phyloP scores from a whole-genome alignment of 805 yeast genomes.

The Wickerhamiella brachini region DNA sequence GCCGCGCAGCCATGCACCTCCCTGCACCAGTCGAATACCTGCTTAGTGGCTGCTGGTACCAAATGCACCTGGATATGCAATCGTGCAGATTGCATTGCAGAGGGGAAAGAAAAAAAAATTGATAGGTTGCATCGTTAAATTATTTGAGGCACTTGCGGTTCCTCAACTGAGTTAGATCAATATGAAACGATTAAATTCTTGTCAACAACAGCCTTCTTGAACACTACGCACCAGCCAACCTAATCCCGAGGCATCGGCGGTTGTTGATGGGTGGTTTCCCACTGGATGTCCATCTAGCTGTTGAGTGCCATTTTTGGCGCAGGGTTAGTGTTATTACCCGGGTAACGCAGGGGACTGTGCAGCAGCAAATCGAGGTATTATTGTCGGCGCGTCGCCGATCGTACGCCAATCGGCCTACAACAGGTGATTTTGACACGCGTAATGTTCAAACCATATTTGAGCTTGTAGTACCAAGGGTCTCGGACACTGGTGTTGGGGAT shows the following conservation, averaged over 20 bases:
- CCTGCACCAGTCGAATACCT: not conserved
- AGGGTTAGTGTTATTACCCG: not conserved
- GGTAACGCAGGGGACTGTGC: not conserved
- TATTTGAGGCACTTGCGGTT: too few species aligned
- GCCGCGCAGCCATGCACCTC: not conserved
- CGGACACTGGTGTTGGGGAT: too few species aligned
- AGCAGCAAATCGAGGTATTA: not conserved
- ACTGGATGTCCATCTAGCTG: not conserved
- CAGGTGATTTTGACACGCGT: too few species aligned
- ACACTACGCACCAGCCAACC: not conserved
- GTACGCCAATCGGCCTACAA: too few species aligned
- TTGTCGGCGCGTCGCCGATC: not conserved
- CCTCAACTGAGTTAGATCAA: too few species aligned
- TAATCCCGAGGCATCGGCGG: not conserved
- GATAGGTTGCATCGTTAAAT: not conserved
- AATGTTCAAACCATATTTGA: too few species aligned
- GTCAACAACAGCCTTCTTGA: too few species aligned
- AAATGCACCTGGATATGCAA: not conserved
- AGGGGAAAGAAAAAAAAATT: not conserved
- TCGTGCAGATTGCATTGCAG: not conserved
- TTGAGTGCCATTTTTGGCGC: not conserved
- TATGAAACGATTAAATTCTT: too few species aligned
- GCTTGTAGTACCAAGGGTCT: too few species aligned
- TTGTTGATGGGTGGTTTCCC: too few species aligned
- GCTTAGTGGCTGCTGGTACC: not conserved